Percentiles rank a stretch among this genome's conserved stretches.
phyloP scores from a whole-genome alignment of 345 rosid genomes.

The Moricandia moricandioides region DNA sequence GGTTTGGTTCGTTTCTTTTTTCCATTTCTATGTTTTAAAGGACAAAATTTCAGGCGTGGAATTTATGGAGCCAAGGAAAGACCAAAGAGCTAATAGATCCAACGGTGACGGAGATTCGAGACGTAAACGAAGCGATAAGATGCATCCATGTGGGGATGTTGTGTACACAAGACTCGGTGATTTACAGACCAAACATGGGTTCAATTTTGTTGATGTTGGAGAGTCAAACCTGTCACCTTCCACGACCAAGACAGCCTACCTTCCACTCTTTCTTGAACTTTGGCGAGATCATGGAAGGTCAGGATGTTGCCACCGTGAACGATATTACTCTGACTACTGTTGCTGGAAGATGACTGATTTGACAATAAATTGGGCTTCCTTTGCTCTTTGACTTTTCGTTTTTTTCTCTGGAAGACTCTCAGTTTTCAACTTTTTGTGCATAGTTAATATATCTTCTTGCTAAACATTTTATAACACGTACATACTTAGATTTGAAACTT shows the following conservation, averaged over 20 bases:
- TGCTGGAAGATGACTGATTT: slow-evolving; percentile 45
- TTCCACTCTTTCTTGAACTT: slow-evolving; percentile 37
- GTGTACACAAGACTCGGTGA: slow-evolving; percentile 57
- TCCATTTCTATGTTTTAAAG: neutral
- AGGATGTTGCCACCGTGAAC: slow-evolving; percentile 51
- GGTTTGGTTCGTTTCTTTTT: neutral
- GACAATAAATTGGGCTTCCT: neutral
- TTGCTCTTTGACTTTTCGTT: slow-evolving; percentile 1
- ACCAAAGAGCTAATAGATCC: slow-evolving; percentile 51
- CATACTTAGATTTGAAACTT: neutral
- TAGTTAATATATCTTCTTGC: neutral
- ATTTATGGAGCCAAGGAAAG: slow-evolving; percentile 50
- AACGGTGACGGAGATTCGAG: slow-evolving; percentile 18
- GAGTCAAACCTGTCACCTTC: slow-evolving; percentile 37
- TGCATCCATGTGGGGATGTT: slow-evolving; percentile 52
- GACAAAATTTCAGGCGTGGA: slow-evolving; percentile 46
- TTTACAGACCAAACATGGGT: slow-evolving; percentile 48
- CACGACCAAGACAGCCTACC: slow-evolving; percentile 42
- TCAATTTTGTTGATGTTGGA: slow-evolving; percentile 43
- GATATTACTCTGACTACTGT: slow-evolving; percentile 52
- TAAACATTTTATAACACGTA: neutral
- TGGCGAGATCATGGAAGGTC: slow-evolving; percentile 42
- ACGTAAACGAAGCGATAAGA: slow-evolving; percentile 39
- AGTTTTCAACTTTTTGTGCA: neutral
- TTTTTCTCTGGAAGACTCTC: neutral